Conservation (phyloP, 768 basidiomycete species). For the Boletus sp. region DNA sequence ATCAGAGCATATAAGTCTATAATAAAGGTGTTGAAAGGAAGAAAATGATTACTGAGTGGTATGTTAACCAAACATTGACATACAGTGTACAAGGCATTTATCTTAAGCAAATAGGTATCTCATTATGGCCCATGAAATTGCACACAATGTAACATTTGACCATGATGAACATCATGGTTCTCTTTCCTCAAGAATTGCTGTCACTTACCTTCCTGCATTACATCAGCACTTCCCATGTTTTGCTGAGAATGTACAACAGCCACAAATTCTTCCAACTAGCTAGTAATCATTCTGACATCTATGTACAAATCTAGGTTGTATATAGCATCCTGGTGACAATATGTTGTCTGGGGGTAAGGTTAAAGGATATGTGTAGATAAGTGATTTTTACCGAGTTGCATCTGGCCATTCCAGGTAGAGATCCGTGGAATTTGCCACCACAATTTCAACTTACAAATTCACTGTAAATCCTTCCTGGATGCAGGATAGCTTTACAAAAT, state of each 20-base stretch:
- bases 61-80: background rate
- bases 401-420: too few species aligned
- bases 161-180: conserved; percentile 29
- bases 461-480: too few species aligned
- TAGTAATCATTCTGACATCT: background rate
- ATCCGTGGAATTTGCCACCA: too few species aligned
- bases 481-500: too few species aligned
- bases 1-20: background rate
- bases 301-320: background rate
- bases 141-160: conserved; percentile 21
- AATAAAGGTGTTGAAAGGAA: background rate
- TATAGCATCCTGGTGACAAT: background rate
- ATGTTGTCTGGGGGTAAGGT: too few species aligned
- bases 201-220: conserved; percentile 2
- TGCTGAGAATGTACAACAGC: too few species aligned
- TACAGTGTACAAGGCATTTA: background rate
- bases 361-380: too few species aligned
- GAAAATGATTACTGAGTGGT: conserved; percentile 10
- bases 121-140: conserved; percentile 30
- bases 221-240: background rate
- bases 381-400: too few species aligned
- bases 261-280: background rate
- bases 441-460: too few species aligned
- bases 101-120: conserved; percentile 19
- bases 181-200: conserved; percentile 14